phyloP scores from a whole-genome alignment of 495 filamentous ascomycete genomes.

The Penicillium malachiteum region DNA sequence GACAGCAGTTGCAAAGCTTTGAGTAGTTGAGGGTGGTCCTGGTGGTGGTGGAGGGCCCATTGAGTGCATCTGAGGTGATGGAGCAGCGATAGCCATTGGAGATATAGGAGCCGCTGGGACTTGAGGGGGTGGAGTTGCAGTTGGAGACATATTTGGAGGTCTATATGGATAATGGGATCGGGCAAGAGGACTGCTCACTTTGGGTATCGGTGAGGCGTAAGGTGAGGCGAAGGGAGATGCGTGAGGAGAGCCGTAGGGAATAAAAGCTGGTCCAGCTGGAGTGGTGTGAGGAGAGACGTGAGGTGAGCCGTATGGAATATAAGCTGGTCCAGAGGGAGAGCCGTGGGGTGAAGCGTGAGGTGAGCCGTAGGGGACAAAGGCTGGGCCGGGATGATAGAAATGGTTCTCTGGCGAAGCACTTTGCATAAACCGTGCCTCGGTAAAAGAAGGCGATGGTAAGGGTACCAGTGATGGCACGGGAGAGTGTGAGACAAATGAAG shows the following conservation, averaged over 20 bases:
- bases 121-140: constrained; percentile 20
- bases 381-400: constrained; percentile 10
- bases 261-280: constrained; percentile 3
- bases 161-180: constrained; percentile 39
- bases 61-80: background rate
- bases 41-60: constrained; percentile 7
- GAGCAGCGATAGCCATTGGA: background rate
- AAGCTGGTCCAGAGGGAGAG: constrained; percentile 2
- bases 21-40: constrained; percentile 23
- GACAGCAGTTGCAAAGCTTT: constrained; percentile 32
- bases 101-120: background rate
- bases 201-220: constrained; percentile 35
- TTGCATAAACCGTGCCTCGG: constrained; percentile 28
- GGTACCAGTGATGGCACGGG: constrained; percentile 27
- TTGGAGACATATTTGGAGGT: constrained; percentile 42
- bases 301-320: background rate
- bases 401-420: constrained; percentile 17
- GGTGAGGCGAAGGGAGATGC: constrained; percentile 22
- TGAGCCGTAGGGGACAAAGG: background rate
- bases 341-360: background rate
- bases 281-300: constrained; percentile 6
- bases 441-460: constrained; percentile 32
- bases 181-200: constrained; percentile 41
- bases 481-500: constrained; percentile 24
- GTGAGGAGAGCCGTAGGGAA: constrained; percentile 13